A percentile compares a stretch with the other conserved stretches of the same genome.
Evolutionary conservation across 2,329 filamentous ascomycete species (phyloP).

Genomic region (Tolypocladium tundrense): DNA sequence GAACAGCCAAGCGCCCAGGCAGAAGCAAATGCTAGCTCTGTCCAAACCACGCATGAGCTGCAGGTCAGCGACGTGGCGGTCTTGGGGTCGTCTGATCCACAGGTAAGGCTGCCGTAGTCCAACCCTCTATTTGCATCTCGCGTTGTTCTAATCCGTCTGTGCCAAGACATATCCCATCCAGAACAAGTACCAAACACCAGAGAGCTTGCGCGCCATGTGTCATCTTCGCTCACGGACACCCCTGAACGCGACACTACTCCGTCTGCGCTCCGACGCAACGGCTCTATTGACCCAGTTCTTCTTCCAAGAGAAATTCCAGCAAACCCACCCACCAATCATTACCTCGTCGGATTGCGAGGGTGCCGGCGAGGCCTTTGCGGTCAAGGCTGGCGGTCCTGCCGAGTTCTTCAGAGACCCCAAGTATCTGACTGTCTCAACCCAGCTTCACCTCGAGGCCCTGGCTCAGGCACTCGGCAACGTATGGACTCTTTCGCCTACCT

Average conservation of each 20-base stretch:
- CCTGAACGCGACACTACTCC: slow-evolving; percentile 68
- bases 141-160: slow-evolving; percentile 6
- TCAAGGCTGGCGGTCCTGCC: slow-evolving; percentile 35
- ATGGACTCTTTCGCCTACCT: slow-evolving; percentile 89
- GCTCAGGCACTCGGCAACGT: slow-evolving; percentile 82
- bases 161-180: slow-evolving; percentile 79
- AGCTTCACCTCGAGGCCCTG: slow-evolving; percentile 88
- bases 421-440: slow-evolving; percentile 90
- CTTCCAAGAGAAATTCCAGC: slow-evolving; percentile 56
- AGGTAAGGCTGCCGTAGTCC: slow-evolving; percentile 43
- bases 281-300: slow-evolving; percentile 69
- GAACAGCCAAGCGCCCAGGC: background rate
- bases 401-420: slow-evolving; percentile 79
- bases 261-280: slow-evolving; percentile 73
- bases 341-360: slow-evolving; percentile 97
- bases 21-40: background rate
- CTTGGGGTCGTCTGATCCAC: slow-evolving; percentile 67
- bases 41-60: slow-evolving; percentile 47
- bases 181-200: slow-evolving; percentile 87
- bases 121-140: background rate
- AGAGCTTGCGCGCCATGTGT: slow-evolving; percentile 79
- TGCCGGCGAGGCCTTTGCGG: slow-evolving; percentile 82
- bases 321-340: slow-evolving; percentile 87
- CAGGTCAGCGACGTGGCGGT: slow-evolving; percentile 60
- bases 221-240: slow-evolving; percentile 78